phyloP scores from a whole-genome alignment of 2,329 filamentous ascomycete genomes.

The Apiospora phragmitis region DNA sequence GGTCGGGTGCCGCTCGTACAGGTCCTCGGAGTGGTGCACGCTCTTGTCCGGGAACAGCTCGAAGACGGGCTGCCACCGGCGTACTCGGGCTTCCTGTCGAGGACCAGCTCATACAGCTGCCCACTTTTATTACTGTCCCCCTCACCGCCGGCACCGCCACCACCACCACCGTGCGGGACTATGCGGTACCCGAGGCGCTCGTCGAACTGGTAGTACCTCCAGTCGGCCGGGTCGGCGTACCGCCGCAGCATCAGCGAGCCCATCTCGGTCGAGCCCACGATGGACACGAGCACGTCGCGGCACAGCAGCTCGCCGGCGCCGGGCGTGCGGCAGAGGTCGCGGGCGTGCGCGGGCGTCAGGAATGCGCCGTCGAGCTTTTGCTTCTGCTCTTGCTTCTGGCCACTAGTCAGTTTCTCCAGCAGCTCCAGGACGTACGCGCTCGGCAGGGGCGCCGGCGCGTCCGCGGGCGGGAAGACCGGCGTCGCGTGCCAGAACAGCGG shows the following conservation, averaged over 20 bases:
- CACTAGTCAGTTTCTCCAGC: background rate
- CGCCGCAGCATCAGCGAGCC: background rate
- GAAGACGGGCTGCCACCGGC: slow-evolving; percentile 10
- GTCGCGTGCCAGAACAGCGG: slow-evolving; percentile 9
- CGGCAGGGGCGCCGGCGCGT: background rate
- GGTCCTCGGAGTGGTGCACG: background rate
- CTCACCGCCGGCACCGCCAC: too few relatives aligned
- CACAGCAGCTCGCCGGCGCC: background rate
- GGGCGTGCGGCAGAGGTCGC: background rate
- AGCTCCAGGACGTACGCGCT: background rate
- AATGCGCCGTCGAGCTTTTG: slow-evolving; percentile 4
- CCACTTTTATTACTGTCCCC: too few relatives aligned
- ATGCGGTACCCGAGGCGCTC: slow-evolving; percentile 1
- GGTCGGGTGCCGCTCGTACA: slow-evolving; percentile 11
- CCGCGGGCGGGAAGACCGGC: background rate
- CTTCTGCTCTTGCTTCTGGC: too few relatives aligned
- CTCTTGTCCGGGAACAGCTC: background rate
- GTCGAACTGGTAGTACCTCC: slow-evolving; percentile 11
- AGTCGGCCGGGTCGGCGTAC: slow-evolving; percentile 5
- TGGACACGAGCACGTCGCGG: background rate
- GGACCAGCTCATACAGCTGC: slow-evolving; percentile 9
- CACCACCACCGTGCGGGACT: too few relatives aligned
- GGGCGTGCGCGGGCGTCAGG: background rate
- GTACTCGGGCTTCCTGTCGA: slow-evolving; percentile 3
- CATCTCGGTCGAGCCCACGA: slow-evolving; percentile 11